Evolutionary conservation across 2,329 filamentous ascomycete species (phyloP), one percentile per base, ranked within the genome.

Genomic region (Cadophora sp.): DNA sequence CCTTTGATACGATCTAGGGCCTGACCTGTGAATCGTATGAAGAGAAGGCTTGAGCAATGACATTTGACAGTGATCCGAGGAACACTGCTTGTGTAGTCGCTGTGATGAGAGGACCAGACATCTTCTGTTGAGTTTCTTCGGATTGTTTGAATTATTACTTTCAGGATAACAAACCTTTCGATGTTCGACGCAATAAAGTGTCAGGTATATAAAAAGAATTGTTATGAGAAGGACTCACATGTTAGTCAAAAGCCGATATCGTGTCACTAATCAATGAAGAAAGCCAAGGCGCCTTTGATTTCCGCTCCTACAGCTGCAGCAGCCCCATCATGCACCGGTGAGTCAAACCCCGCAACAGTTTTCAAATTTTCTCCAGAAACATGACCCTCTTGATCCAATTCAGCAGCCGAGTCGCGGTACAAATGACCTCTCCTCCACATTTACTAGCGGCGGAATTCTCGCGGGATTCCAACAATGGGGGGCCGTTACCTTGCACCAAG

Each of bases 101-200:
- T 43, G 55, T 58, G 20, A 41, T 58, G 20, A 58, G n/a, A 58
- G 55, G 55, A 24, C 36, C 55, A 13, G 33, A 58, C 55, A 58
- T 58, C 55, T 5, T 56, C 18, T 56, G 6, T 18, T 8, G n/a
- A 22, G n/a, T 1, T 1, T 58, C 3, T 20, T 27, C n/a, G 30
- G n/a, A 22, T 16, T 22, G 22, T 1, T 3, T 36, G 33, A 22
- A 1, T 24, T 41, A 41, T 18, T 16, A 8, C 18, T 14, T 24
- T 3, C 20, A 24, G 7, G 45, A 48, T 11, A 48, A 24, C 3
- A 9, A 13, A 9, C 5, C n/a, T 3, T 5, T 18, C 45, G 9
- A 48, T 20, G 1, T 48, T 48, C 13, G n/a, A 48, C 4, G n/a
- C 45, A 22, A 18, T n/a, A 22, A 48, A 20, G 16, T 8, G 45